A percentile compares a stretch with the other conserved stretches of the same genome.
Evolutionary conservation across 371 early-diverging fungal genomes (phyloP).

Genomic region (Rhizopus delemar): DNA sequence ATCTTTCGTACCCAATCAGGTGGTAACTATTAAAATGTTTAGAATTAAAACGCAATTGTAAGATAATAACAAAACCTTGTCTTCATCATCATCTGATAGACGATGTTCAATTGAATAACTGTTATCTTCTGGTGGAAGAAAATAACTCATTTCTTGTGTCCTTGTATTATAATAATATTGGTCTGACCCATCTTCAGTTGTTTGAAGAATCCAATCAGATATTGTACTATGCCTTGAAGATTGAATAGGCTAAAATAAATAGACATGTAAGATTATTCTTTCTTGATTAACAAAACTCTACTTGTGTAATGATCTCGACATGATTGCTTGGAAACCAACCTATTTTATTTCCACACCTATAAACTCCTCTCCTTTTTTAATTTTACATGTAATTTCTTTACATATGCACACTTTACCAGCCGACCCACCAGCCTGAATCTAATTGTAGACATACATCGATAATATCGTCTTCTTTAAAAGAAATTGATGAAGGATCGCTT

Average conservation of each 20-base stretch:
- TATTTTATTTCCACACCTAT: constrained; percentile 61
- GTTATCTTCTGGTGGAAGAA: background rate
- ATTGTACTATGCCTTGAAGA: constrained; percentile 8
- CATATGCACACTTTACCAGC: constrained; percentile 42
- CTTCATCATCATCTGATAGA: constrained; percentile 16
- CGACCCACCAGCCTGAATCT: constrained; percentile 94
- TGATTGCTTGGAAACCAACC: constrained; percentile 94
- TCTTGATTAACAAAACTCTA: constrained; percentile 29
- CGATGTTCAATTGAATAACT: background rate
- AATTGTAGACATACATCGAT: constrained; percentile 82
- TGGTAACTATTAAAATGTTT: constrained; percentile 39
- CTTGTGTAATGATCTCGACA: constrained; percentile 54
- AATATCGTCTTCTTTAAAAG: constrained; percentile 76
- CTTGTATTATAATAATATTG: constrained; percentile 54
- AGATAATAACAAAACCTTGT: constrained; percentile 1
- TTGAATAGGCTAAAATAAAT: background rate
- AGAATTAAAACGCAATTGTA: background rate
- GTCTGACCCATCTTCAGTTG: constrained; percentile 60
- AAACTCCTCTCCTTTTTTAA: background rate
- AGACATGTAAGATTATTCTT: no score
- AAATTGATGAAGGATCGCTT: constrained; percentile 69
- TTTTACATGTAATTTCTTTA: background rate
- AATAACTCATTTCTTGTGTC: constrained; percentile 57
- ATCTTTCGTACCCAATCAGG: constrained; percentile 65
- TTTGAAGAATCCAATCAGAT: constrained; percentile 53